Evolutionary conservation across 179 eudicot genomes (phyloP).

Genomic region (Spinacia oleracea): DNA sequence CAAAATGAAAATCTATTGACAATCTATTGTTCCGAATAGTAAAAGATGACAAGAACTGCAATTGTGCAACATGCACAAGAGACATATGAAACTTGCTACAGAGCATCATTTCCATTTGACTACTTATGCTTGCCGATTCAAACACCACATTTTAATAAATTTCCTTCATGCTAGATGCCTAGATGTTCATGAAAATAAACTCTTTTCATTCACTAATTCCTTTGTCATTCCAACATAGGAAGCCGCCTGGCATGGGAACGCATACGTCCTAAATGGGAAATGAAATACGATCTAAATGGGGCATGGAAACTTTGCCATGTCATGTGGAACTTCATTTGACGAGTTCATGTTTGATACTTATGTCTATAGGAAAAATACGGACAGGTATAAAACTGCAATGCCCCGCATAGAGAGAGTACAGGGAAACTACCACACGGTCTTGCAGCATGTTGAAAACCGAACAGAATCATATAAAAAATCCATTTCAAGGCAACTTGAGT

Average conservation of each 20-base stretch:
- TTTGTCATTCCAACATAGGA: background rate
- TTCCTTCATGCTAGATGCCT: background rate
- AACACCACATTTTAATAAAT: background rate
- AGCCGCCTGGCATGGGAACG: background rate
- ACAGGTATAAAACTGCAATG: background rate
- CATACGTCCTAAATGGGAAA: background rate
- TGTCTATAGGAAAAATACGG: background rate
- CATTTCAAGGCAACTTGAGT: background rate
- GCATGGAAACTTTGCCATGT: background rate
- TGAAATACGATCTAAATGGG: too few relatives aligned
- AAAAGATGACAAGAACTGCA: background rate
- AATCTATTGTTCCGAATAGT: background rate
- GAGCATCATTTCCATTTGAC: background rate
- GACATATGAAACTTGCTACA: background rate
- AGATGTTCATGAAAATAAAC: background rate
- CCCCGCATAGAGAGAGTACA: background rate
- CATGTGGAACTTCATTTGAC: background rate
- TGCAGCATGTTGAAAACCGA: background rate
- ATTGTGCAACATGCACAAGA: background rate
- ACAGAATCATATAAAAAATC: background rate
- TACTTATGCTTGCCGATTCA: constrained; percentile 3
- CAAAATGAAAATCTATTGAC: background rate
- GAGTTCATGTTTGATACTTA: background rate
- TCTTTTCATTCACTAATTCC: background rate
- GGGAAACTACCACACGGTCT: background rate